Evolutionary conservation across 2,329 filamentous ascomycete genomes (phyloP).

Genomic region (Thermochaetoides dissita): DNA sequence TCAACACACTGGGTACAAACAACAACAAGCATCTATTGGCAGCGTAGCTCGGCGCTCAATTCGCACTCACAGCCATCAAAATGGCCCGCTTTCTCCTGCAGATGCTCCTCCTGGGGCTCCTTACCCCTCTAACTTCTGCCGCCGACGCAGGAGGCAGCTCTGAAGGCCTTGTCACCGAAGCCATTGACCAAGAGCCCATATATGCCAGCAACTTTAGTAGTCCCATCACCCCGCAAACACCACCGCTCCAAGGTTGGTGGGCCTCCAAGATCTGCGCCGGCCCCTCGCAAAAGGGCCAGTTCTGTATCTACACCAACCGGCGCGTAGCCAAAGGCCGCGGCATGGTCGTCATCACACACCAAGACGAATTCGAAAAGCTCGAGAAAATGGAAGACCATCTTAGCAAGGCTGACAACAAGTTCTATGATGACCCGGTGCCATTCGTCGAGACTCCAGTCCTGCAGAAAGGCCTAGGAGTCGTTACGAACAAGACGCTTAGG

Average conservation of each 20-base stretch:
- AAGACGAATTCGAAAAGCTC: conserved; percentile 14
- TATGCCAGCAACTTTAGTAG: too few relatives aligned
- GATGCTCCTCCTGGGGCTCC: too few relatives aligned
- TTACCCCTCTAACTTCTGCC: too few relatives aligned
- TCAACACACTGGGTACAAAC: too few relatives aligned
- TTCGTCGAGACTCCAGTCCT: conserved; percentile 8
- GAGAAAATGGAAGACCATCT: conserved; percentile 12
- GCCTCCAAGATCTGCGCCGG: conserved; percentile 15
- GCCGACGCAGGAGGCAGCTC: too few relatives aligned
- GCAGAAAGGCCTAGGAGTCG: conserved; percentile 11
- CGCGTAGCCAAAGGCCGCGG: conserved; percentile 13
- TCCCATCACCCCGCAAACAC: neutral
- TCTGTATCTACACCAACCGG: conserved; percentile 18
- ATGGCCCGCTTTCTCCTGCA: too few relatives aligned
- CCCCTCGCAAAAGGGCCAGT: conserved; percentile 1
- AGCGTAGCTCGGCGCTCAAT: too few relatives aligned
- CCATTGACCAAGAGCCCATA: too few relatives aligned
- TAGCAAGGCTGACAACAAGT: conserved; percentile 11
- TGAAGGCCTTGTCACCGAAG: too few relatives aligned
- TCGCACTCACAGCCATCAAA: too few relatives aligned
- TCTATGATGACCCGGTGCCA: conserved; percentile 4
- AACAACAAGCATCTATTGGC: too few relatives aligned
- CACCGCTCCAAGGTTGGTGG: conserved; percentile 15
- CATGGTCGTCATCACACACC: conserved; percentile 12
- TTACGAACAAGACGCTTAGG: conserved; percentile 12